A percentile compares a stretch with the other conserved stretches of the same genome.
phyloP scores from a whole-genome alignment of 2,329 filamentous ascomycete species.

The Phialemonium atrogriseum region DNA sequence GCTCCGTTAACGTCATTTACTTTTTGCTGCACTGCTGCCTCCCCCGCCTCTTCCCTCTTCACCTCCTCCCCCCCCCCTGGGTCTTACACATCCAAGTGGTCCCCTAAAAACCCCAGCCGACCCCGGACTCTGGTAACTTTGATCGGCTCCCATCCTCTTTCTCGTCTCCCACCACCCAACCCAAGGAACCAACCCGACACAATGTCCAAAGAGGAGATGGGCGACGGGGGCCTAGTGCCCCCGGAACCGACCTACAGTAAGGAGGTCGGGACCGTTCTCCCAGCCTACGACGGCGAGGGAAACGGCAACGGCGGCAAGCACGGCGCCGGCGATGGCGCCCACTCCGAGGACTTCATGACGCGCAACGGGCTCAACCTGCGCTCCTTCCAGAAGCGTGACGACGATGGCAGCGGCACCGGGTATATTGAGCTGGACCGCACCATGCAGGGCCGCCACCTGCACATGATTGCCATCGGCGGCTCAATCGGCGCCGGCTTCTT shows the following conservation, averaged over 20 bases:
- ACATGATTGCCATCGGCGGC: slow-evolving; percentile 56
- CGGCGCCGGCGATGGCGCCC: neutral
- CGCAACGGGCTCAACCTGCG: slow-evolving; percentile 31
- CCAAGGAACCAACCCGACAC: no score
- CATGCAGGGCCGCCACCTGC: slow-evolving; percentile 50
- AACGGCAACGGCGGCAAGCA: neutral
- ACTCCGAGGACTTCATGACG: slow-evolving; percentile 23
- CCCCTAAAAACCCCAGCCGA: no score
- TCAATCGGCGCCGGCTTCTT: slow-evolving; percentile 57
- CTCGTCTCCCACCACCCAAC: no score
- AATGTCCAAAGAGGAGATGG: slow-evolving; percentile 1
- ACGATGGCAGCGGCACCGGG: slow-evolving; percentile 12
- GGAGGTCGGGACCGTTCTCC: neutral
- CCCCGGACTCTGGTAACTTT: no score
- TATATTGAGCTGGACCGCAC: slow-evolving; percentile 19
- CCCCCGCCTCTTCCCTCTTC: no score
- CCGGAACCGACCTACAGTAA: slow-evolving; percentile 1
- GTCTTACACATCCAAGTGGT: no score
- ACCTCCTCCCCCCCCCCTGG: no score
- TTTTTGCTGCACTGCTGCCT: no score
- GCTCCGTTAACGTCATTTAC: no score
- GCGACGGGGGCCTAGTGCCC: neutral
- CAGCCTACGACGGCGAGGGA: neutral
- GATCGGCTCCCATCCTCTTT: no score
- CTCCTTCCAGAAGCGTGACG: slow-evolving; percentile 30